Conservation (phyloP, 192 early-diverging fungal species). For the Pilobolus umbonatus region DNA sequence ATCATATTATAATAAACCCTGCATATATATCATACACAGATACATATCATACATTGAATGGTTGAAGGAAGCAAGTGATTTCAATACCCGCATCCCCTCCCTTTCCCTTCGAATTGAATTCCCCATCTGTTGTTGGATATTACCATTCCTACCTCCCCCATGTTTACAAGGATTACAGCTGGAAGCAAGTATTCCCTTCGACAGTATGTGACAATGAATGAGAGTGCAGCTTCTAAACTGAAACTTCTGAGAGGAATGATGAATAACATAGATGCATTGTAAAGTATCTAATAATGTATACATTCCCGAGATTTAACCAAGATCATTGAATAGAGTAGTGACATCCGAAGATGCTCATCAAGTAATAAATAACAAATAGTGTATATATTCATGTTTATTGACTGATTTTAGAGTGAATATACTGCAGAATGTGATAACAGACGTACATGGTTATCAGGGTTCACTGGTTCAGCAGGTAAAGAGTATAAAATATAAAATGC, state of each 20-base stretch:
- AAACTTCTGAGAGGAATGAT: background rate
- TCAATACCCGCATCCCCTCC: no score
- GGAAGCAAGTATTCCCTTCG: no score
- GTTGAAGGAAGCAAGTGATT: no score
- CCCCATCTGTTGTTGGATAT: no score
- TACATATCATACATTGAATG: no score
- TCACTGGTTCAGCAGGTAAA: conserved; percentile 87
- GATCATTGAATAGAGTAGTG: conserved; percentile 59
- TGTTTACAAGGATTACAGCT: no score
- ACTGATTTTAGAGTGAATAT: conserved; percentile 74
- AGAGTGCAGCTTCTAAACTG: background rate
- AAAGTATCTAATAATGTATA: background rate
- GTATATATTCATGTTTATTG: background rate
- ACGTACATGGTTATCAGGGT: conserved; percentile 85
- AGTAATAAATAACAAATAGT: conserved; percentile 30
- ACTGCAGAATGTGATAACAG: conserved; percentile 82
- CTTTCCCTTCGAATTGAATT: no score
- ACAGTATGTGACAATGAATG: no score
- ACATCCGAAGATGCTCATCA: conserved; percentile 96
- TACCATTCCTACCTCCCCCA: no score
- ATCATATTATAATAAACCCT: no score
- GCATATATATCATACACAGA: no score
- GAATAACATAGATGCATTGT: conserved; percentile 27
- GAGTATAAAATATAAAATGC: background rate
- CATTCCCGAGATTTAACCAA: background rate